A percentile compares a stretch with the other conserved stretches of the same genome.
phyloP scores from a whole-genome alignment of 768 basidiomycete genomes.

The Tulasnella sp. region DNA sequence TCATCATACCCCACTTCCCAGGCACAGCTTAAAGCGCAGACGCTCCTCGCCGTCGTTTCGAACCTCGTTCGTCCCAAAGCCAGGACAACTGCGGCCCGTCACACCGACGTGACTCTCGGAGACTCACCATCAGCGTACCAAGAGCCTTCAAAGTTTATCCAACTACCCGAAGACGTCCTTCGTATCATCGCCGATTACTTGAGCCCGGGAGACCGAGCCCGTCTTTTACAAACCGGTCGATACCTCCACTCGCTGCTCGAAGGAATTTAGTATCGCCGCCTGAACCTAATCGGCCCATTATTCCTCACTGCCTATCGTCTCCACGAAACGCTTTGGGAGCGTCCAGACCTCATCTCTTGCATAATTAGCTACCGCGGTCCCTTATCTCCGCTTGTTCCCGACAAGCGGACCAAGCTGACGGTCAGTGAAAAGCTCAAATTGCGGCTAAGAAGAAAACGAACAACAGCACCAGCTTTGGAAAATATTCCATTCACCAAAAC shows the following conservation, averaged over 20 bases:
- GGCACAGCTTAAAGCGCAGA: not conserved
- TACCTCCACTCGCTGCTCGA: not conserved
- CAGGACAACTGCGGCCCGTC: not conserved
- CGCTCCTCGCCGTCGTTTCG: not conserved
- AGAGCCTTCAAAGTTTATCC: too few species aligned
- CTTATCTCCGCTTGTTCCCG: not conserved
- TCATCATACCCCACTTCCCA: not conserved
- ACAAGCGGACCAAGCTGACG: not conserved
- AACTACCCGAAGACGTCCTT: not conserved
- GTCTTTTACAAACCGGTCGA: not conserved
- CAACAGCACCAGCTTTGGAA: not conserved
- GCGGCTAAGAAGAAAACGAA: not conserved
- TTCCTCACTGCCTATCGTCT: not conserved
- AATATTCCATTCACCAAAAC: not conserved
- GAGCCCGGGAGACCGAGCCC: not conserved
- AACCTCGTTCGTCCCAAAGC: not conserved
- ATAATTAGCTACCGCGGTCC: not conserved
- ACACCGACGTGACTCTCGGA: not conserved
- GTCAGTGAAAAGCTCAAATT: not conserved
- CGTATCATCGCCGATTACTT: not conserved
- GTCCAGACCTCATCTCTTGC: not conserved
- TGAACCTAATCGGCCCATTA: not conserved
- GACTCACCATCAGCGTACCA: not conserved
- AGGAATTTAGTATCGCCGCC: not conserved
- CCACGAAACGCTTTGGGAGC: not conserved